Conservation (phyloP, 2,329 filamentous ascomycete genomes). For the Cercospora berteroae region DNA sequence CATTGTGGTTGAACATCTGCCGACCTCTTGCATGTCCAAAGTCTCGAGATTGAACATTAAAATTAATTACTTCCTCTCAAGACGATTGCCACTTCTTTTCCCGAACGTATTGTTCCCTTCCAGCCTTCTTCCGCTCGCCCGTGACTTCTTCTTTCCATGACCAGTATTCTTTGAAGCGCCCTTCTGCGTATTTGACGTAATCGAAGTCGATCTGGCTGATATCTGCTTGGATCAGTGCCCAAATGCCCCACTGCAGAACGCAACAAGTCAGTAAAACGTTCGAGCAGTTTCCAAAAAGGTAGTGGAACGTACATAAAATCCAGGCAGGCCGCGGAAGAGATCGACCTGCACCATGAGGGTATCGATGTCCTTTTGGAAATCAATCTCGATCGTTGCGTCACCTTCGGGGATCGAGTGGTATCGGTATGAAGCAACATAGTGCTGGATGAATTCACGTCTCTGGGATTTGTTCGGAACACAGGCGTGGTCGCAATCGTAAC, state of each 20-base stretch:
- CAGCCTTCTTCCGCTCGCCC: slow-evolving; percentile 56
- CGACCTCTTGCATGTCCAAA: background rate
- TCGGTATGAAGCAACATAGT: slow-evolving; percentile 75
- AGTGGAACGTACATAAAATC: slow-evolving; percentile 57
- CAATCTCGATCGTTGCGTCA: slow-evolving; percentile 47
- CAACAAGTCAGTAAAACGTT: background rate
- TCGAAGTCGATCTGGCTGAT: slow-evolving; percentile 97
- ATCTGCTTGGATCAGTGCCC: slow-evolving; percentile 89
- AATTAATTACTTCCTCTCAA: background rate
- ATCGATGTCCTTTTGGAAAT: slow-evolving; percentile 61
- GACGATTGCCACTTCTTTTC: slow-evolving; percentile 68
- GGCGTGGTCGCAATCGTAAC: slow-evolving; percentile 89
- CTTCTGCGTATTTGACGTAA: slow-evolving; percentile 86
- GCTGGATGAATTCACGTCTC: slow-evolving; percentile 74
- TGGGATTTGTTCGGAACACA: slow-evolving; percentile 76
- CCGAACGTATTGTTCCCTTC: slow-evolving; percentile 65
- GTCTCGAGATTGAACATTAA: background rate
- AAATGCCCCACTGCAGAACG: slow-evolving; percentile 68
- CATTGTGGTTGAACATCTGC: slow-evolving; percentile 21
- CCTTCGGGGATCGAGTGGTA: slow-evolving; percentile 37
- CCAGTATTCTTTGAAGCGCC: slow-evolving; percentile 85
- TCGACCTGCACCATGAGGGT: slow-evolving; percentile 80
- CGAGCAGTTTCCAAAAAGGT: background rate
- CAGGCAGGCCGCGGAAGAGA: slow-evolving; percentile 80
- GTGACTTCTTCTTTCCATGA: slow-evolving; percentile 77